phyloP scores from a whole-genome alignment of 805 yeast species.

The Lipomyces sp. region DNA sequence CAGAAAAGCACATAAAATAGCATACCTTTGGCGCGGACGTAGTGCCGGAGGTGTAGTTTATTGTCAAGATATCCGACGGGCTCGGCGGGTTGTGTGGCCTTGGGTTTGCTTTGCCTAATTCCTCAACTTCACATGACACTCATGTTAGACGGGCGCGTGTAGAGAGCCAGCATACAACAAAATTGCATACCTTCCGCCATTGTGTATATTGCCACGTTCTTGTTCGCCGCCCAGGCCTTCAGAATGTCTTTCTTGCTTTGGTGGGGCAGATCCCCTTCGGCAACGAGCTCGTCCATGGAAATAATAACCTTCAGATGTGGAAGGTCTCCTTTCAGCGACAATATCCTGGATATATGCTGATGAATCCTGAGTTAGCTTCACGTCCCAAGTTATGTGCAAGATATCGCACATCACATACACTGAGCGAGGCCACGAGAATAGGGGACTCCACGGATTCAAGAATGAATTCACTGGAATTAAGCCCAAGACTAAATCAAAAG shows the following conservation, averaged over 20 bases:
- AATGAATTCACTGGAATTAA: conserved; percentile 61
- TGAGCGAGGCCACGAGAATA: conserved; percentile 52
- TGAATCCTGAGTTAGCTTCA: background rate
- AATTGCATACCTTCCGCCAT: conserved; percentile 11
- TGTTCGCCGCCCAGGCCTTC: conserved; percentile 33
- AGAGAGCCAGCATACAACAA: background rate
- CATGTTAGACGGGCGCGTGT: too few species aligned
- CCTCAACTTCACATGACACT: too few species aligned
- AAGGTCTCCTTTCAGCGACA: conserved; percentile 46
- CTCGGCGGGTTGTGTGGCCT: conserved; percentile 47
- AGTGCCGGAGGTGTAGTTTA: conserved; percentile 73
- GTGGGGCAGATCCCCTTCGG: conserved; percentile 37
- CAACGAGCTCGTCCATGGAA: conserved; percentile 49
- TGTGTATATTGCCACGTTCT: conserved; percentile 39
- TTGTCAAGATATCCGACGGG: conserved; percentile 54
- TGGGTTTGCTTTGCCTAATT: conserved; percentile 48
- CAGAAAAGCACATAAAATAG: background rate
- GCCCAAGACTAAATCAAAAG: conserved; percentile 46
- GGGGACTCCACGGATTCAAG: conserved; percentile 61
- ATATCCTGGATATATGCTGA: conserved; percentile 47
- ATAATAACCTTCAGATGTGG: conserved; percentile 50
- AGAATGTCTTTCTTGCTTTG: conserved; percentile 35
- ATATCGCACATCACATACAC: background rate
- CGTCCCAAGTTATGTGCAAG: too few species aligned
- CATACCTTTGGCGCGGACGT: conserved; percentile 61